These are phyloP conservation scores for Blastobotrys niveus DNA, from an alignment of 1,139 yeast genomes.

Conservation along the genomic window DNA sequence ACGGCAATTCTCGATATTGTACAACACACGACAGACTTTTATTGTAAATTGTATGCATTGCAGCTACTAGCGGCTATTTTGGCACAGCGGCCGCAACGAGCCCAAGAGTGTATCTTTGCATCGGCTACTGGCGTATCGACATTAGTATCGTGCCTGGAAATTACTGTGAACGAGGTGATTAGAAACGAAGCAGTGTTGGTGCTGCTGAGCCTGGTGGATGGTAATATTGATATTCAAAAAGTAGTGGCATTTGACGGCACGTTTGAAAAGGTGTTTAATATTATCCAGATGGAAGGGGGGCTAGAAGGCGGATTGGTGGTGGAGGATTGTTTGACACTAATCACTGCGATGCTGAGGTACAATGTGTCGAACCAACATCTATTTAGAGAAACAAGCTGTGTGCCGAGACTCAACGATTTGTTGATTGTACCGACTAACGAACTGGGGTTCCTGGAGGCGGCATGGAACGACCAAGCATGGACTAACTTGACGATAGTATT, in stretches of 20 bases:
- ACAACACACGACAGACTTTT: conserved; percentile 56
- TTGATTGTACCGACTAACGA: conserved; percentile 51
- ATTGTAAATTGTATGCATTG: conserved; percentile 69
- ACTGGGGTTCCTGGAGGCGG: conserved; percentile 28
- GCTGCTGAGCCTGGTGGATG: conserved; percentile 75
- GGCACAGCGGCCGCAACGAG: conserved; percentile 64
- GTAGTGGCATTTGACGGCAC: conserved; percentile 92
- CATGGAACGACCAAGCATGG: conserved; percentile 21
- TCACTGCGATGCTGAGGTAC: conserved; percentile 66
- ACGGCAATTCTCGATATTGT: conserved; percentile 52
- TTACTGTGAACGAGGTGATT: conserved; percentile 62
- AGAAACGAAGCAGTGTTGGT: conserved; percentile 76
- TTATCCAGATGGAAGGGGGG: conserved; percentile 85
- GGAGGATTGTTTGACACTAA: conserved; percentile 76
- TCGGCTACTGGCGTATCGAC: conserved; percentile 78
- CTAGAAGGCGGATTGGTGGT: conserved; percentile 84
- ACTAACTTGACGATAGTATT: conserved; percentile 56
- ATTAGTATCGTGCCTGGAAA: conserved; percentile 52
- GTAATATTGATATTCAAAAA: conserved; percentile 83
- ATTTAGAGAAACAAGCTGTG: conserved; percentile 79
- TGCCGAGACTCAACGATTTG: conserved; percentile 56
- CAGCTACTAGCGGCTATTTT: conserved; percentile 82
- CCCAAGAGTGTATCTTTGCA: conserved; percentile 67
- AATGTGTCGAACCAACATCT: conserved; percentile 88
- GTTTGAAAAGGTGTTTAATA: conserved; percentile 70